A percentile compares a stretch with the other conserved stretches of the same genome.
Evolutionary conservation across 2,329 filamentous ascomycete genomes (phyloP).

Genomic region (Purpureocillium takamizusanense): DNA sequence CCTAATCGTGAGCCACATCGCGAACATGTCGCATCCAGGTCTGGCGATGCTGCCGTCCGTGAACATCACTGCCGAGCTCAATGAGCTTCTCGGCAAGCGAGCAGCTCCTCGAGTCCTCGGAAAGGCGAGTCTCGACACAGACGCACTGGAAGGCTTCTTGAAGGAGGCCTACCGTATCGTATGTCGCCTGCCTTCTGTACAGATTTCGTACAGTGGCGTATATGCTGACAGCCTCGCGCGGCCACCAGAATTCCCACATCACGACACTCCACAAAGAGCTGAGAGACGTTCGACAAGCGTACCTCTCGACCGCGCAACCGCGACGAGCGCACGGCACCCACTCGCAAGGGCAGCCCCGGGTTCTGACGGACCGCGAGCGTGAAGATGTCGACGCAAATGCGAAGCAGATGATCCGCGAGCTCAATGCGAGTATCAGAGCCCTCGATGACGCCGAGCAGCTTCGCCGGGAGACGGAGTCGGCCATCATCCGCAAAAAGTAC

Average conservation of each 20-base stretch:
- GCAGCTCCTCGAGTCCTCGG: slow-evolving; percentile 39
- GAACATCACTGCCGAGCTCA: slow-evolving; percentile 62
- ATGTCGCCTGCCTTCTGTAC: slow-evolving; percentile 9
- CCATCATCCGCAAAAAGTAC: slow-evolving; percentile 63
- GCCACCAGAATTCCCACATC: slow-evolving; percentile 70
- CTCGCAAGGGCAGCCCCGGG: slow-evolving; percentile 35
- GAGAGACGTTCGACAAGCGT: slow-evolving; percentile 74
- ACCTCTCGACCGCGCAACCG: slow-evolving; percentile 72
- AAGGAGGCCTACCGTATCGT: slow-evolving; percentile 93
- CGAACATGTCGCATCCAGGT: slow-evolving; percentile 1
- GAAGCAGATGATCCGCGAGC: slow-evolving; percentile 74
- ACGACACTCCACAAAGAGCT: slow-evolving; percentile 71
- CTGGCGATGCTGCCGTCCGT: slow-evolving; percentile 21
- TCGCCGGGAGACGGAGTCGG: slow-evolving; percentile 65
- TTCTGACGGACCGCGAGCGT: slow-evolving; percentile 71
- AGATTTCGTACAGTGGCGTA: background rate
- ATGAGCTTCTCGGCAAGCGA: slow-evolving; percentile 55
- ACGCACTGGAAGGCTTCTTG: slow-evolving; percentile 72
- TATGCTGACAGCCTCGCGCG: background rate
- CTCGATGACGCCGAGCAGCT: slow-evolving; percentile 77
- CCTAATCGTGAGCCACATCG: too few relatives aligned
- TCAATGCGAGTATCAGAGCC: slow-evolving; percentile 71
- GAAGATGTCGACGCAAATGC: slow-evolving; percentile 83
- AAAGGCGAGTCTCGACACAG: slow-evolving; percentile 24
- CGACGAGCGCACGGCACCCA: slow-evolving; percentile 43